Evolutionary conservation across 805 yeast genomes (phyloP).

Genomic region (Torulaspora franciscae): DNA sequence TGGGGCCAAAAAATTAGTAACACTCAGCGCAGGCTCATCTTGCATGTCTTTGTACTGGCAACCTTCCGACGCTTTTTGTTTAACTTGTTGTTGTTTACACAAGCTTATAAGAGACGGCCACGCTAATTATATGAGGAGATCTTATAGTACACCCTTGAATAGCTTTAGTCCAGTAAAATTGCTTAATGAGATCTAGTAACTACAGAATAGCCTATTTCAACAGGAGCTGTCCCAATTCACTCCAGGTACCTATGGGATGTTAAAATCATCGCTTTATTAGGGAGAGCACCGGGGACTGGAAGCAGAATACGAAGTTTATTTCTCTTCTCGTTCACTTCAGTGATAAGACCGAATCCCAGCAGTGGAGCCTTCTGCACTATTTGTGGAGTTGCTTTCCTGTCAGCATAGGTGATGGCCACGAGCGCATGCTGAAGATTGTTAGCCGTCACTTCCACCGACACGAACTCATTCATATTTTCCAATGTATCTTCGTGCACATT

Average conservation of each 20-base stretch:
- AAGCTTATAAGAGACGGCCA: neutral
- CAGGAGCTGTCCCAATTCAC: slow-evolving; percentile 31
- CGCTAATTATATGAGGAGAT: neutral
- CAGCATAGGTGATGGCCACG: slow-evolving; percentile 57
- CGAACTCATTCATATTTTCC: slow-evolving; percentile 28
- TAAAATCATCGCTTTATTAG: slow-evolving; percentile 64
- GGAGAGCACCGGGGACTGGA: slow-evolving; percentile 86
- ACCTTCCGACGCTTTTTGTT: neutral
- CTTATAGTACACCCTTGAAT: neutral
- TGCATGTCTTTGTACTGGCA: slow-evolving; percentile 1
- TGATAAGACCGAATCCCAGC: slow-evolving; percentile 69
- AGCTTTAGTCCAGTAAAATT: neutral
- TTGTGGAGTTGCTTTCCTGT: slow-evolving; percentile 43
- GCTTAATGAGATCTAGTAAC: neutral
- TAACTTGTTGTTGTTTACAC: neutral
- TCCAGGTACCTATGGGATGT: slow-evolving; percentile 83
- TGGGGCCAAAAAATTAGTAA: slow-evolving; percentile 20
- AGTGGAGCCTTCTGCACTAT: slow-evolving; percentile 53
- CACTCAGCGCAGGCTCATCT: slow-evolving; percentile 3
- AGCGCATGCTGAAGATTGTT: slow-evolving; percentile 69
- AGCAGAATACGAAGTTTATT: slow-evolving; percentile 63
- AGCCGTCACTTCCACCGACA: slow-evolving; percentile 43
- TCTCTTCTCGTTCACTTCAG: slow-evolving; percentile 70
- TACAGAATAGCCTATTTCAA: neutral
- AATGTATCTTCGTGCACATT: slow-evolving; percentile 28